Percentiles rank a stretch among this genome's conserved stretches.
These are phyloP conservation scores for Chaetoceros tenuissimus DNA, from an alignment of 108 stramenopile genomes.

Conservation along the genomic window DNA sequence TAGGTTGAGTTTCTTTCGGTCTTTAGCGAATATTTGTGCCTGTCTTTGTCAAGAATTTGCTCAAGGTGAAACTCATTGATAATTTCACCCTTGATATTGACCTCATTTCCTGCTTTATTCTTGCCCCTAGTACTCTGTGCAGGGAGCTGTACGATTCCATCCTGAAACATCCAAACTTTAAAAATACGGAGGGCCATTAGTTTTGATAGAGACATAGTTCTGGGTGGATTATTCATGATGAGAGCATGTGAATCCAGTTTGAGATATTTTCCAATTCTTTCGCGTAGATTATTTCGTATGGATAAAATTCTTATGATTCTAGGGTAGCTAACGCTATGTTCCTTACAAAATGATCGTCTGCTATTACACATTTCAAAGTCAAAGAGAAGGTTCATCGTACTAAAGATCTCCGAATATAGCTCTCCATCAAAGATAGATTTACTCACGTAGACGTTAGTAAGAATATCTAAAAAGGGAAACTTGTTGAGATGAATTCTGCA, in stretches of 20 bases:
- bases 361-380: conserved; percentile 29
- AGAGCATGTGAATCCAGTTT: conserved; percentile 24
- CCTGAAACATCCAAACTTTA: conserved; percentile 67
- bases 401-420: conserved; percentile 70
- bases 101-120: conserved; percentile 11
- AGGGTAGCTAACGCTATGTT: conserved; percentile 25
- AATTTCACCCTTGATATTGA: conserved; percentile 21
- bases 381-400: conserved; percentile 58
- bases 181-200: conserved; percentile 47
- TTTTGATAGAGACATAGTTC: conserved; percentile 46
- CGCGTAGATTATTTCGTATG: conserved; percentile 39
- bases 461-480: conserved; percentile 15
- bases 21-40: conserved; percentile 42
- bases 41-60: conserved; percentile 38
- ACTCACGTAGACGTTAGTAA: conserved; percentile 40
- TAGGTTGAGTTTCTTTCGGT: conserved; percentile 24
- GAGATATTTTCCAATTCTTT: conserved; percentile 51
- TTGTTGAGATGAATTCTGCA: no score
- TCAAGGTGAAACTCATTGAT: conserved; percentile 30
- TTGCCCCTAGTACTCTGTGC: conserved; percentile 7
- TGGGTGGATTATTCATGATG: conserved; percentile 37
- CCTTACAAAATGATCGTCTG: conserved; percentile 27
- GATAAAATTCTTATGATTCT: conserved; percentile 40
- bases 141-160: conserved; percentile 46
- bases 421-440: conserved; percentile 65